Percentiles rank a stretch among this genome's conserved stretches.
These are phyloP conservation scores for Cytospora chrysosperma DNA, from an alignment of 2,329 filamentous ascomycete species.

Conservation along the genomic window DNA sequence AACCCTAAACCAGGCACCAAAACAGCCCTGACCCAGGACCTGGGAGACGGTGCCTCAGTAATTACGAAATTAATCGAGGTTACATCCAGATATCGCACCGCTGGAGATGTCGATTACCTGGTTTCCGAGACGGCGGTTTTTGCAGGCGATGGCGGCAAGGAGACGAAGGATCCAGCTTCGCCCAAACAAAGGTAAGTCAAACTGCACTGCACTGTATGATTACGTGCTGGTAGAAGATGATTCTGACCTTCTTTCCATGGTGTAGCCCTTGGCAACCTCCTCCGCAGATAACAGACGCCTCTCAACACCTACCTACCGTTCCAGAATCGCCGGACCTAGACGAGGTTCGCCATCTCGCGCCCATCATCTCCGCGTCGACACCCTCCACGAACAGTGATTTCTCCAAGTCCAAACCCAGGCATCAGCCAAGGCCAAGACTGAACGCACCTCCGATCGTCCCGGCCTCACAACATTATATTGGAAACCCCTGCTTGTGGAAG, in stretches of 20 bases:
- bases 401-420: constrained; percentile 23
- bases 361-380: constrained; percentile 4
- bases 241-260: not conserved
- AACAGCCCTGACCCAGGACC: constrained; percentile 37
- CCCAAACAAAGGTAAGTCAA: constrained; percentile 6
- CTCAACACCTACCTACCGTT: constrained; percentile 2
- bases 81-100: constrained; percentile 35
- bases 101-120: constrained; percentile 36
- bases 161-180: not conserved
- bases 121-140: constrained; percentile 41
- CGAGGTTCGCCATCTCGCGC: constrained; percentile 5
- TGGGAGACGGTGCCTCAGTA: constrained; percentile 42
- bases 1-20: constrained; percentile 24
- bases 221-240: too few relatives aligned
- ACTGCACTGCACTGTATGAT: too few relatives aligned
- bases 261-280: not conserved
- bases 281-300: not conserved
- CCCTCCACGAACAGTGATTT: not conserved
- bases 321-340: constrained; percentile 1
- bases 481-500: constrained; percentile 23
- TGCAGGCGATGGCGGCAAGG: constrained; percentile 25
- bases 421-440: constrained; percentile 32
- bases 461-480: constrained; percentile 6
- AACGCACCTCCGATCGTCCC: constrained; percentile 17
- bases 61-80: constrained; percentile 43